Evolutionary conservation across 1,284 basidiomycete genomes (phyloP).

Genomic region (Trametes hirsuta): DNA sequence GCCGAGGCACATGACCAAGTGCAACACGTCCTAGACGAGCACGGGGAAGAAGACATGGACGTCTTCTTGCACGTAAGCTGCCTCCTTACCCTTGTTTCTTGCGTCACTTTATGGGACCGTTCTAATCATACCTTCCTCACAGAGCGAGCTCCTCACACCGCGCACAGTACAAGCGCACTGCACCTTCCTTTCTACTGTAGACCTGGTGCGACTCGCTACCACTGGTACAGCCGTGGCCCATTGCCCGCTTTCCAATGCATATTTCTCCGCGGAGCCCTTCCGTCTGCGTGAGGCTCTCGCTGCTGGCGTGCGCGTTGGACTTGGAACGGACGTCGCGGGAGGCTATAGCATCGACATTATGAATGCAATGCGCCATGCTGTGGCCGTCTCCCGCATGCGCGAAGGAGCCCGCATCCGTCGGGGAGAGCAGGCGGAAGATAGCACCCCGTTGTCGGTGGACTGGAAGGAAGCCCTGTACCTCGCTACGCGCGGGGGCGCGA

Average conservation of each 20-base stretch:
- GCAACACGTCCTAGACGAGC: slow-evolving; percentile 64
- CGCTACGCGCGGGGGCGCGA: slow-evolving; percentile 77
- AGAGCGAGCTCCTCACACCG: slow-evolving; percentile 64
- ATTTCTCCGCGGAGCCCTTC: slow-evolving; percentile 79
- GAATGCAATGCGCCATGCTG: slow-evolving; percentile 77
- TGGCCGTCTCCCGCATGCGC: slow-evolving; percentile 71
- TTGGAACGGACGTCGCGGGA: slow-evolving; percentile 85
- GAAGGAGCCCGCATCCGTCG: slow-evolving; percentile 52
- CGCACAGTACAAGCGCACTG: slow-evolving; percentile 84
- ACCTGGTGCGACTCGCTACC: slow-evolving; percentile 54
- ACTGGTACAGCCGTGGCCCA: slow-evolving; percentile 73
- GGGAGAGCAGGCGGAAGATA: slow-evolving; percentile 13
- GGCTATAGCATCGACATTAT: slow-evolving; percentile 82
- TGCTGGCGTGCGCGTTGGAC: slow-evolving; percentile 65
- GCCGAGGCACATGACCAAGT: slow-evolving; percentile 78
- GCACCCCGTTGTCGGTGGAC: slow-evolving; percentile 27
- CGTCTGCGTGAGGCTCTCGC: slow-evolving; percentile 74
- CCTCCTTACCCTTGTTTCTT: not conserved
- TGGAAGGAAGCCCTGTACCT: slow-evolving; percentile 84
- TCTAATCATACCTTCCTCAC: not conserved
- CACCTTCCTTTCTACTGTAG: slow-evolving; percentile 64
- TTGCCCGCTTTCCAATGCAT: slow-evolving; percentile 85
- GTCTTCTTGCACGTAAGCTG: slow-evolving; percentile 67
- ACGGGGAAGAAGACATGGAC: slow-evolving; percentile 69
- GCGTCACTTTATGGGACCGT: no score